Conservation (phyloP, 1,284 basidiomycete genomes). For the Moniliella sp. region DNA sequence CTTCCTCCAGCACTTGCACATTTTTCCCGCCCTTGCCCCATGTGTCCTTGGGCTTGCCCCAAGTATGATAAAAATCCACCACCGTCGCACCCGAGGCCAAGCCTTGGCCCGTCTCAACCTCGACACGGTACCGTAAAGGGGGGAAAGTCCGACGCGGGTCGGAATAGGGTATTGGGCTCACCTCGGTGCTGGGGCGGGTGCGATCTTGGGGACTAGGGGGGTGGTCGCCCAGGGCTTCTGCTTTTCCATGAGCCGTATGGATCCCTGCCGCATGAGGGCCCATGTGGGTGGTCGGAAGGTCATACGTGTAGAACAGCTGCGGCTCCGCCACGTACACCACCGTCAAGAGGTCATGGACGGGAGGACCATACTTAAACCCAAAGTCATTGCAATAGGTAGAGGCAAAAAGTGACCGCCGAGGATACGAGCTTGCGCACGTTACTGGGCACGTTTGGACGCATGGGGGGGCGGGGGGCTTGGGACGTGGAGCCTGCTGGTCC, state of each 20-base stretch:
- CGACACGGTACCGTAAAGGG: slow-evolving; percentile 13
- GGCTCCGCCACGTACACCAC: slow-evolving; percentile 20
- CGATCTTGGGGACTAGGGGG: no score
- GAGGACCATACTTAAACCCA: slow-evolving; percentile 17
- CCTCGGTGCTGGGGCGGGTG: no score
- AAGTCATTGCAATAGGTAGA: slow-evolving; percentile 15
- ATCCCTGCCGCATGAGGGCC: slow-evolving; percentile 6
- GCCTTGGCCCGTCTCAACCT: slow-evolving; percentile 11
- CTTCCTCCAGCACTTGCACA: slow-evolving; percentile 16
- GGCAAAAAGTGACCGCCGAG: slow-evolving; percentile 15
- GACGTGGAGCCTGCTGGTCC: no score
- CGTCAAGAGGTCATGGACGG: slow-evolving; percentile 24
- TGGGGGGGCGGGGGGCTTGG: no score
- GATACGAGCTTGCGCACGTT: slow-evolving; percentile 10
- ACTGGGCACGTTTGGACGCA: no score
- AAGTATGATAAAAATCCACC: slow-evolving; percentile 13
- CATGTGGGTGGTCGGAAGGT: slow-evolving; percentile 6
- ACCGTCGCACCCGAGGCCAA: slow-evolving; percentile 17
- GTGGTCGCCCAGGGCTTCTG: no score
- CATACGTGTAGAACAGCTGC: slow-evolving; percentile 12
- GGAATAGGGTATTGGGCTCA: background rate
- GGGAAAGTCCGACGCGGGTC: slow-evolving; percentile 1
- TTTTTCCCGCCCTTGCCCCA: slow-evolving; percentile 18
- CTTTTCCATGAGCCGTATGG: slow-evolving; percentile 4
- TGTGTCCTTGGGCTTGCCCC: slow-evolving; percentile 7